Percentiles rank a stretch among this genome's conserved stretches.
phyloP scores from a whole-genome alignment of 345 rosid species.

The Populus nigra region DNA sequence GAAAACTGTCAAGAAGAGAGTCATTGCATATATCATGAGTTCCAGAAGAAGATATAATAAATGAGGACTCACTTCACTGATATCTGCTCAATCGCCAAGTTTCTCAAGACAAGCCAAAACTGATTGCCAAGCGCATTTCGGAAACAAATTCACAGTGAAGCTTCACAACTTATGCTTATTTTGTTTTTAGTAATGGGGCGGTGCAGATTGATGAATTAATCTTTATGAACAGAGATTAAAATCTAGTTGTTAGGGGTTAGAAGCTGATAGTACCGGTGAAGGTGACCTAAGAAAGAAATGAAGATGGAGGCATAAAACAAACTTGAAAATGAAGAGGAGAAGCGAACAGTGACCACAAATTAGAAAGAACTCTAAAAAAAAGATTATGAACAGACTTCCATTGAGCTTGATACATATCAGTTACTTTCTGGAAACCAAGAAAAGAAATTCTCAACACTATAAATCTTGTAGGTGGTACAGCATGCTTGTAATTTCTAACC shows the following conservation, averaged over 20 bases:
- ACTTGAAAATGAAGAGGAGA: not conserved
- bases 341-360: not conserved
- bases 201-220: not conserved
- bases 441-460: not conserved
- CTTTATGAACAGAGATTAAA: not conserved
- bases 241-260: not conserved
- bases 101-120: too few species aligned
- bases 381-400: not conserved
- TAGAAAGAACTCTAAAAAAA: not conserved
- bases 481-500: not conserved
- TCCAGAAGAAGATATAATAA: not conserved
- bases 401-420: not conserved
- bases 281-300: not conserved
- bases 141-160: too few species aligned
- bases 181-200: too few species aligned
- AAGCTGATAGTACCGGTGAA: not conserved
- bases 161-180: too few species aligned
- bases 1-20: not conserved
- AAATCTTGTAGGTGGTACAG: not conserved
- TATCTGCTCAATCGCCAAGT: too few species aligned
- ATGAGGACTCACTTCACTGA: not conserved
- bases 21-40: not conserved
- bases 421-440: not conserved
- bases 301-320: not conserved
- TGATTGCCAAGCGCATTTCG: too few species aligned